Evolutionary conservation across 2,329 filamentous ascomycete species (phyloP).

Genomic region (Penicillium sumatraense): DNA sequence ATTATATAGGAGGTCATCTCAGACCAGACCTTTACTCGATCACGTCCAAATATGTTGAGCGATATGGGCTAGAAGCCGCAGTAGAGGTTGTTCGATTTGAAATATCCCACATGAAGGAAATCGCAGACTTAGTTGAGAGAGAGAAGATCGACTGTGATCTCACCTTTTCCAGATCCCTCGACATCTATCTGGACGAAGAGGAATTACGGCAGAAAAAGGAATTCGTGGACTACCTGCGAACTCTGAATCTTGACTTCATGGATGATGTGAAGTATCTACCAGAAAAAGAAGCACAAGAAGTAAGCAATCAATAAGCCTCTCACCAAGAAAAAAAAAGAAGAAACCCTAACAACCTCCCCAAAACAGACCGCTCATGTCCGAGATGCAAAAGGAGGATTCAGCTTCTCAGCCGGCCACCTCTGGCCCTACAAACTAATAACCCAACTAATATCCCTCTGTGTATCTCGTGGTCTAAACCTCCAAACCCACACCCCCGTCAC

Average conservation of each 20-base stretch:
- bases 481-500: constrained; percentile 57
- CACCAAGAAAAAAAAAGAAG: neutral
- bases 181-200: constrained; percentile 44
- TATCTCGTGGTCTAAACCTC: constrained; percentile 47
- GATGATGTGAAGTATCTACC: constrained; percentile 32
- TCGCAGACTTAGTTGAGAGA: constrained; percentile 44
- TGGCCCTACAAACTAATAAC: constrained; percentile 79
- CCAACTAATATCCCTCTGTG: constrained; percentile 41
- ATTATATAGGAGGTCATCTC: constrained; percentile 40
- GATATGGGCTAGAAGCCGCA: constrained; percentile 39
- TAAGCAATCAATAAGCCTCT: neutral
- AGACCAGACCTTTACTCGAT: constrained; percentile 47
- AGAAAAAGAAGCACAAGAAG: constrained; percentile 23
- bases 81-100: constrained; percentile 47
- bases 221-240: constrained; percentile 34
- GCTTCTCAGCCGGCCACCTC: constrained; percentile 37
- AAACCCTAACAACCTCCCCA: neutral
- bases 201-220: constrained; percentile 28
- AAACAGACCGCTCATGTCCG: constrained; percentile 37
- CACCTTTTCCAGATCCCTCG: constrained; percentile 42
- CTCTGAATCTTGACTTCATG: constrained; percentile 29
- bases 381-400: constrained; percentile 39
- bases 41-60: constrained; percentile 36
- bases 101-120: constrained; percentile 41
- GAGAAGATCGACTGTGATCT: constrained; percentile 52